Base-by-base conservation (phyloP, 768 basidiomycete species). In the Leucosporidium scottii region DNA sequence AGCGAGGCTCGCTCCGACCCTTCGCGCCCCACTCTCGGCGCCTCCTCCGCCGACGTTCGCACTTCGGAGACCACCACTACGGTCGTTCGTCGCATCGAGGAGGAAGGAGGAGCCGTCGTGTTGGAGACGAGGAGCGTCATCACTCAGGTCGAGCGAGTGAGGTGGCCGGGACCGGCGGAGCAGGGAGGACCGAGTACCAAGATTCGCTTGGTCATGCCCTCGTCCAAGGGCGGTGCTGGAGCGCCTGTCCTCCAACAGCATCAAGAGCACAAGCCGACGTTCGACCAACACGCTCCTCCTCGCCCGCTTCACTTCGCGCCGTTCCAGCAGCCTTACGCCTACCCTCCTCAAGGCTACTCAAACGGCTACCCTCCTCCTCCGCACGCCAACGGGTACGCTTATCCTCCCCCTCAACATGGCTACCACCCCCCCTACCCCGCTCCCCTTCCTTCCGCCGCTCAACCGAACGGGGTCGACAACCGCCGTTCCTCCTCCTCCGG, bases 71-170 rank as follows among this genome's bases (percentile, higher is more conserved):
- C 47, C 21, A 68, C 64, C 15, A 58, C 62, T 53, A 50, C 44
- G 5, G 67, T 71, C 54, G 64, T 63, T 21, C 25, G 59, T 27
- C 23, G 59, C 3, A 18, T 28, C 12, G 27, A 47, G 13, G 47
- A 59, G 64, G 44, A 59, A 64, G 50, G 66, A 56, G 66, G 67
- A 54, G 25, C n/a, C 4, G 23, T 64, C 17, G 64, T 59, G 20
- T 54, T 71, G 31, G 70, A 71, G 61, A 71, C 64, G 17, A 28
- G 70, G 23, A 68, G 61, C 28, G 61, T 66, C 8, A 50, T 63
- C 28, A 71, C 70, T 0, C 65, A 60, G 20, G 59, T 71, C 9
- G 70, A 71, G 53, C 54, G 66, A 13, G 70, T 68, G 6, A 53
- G 39, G 55, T 71, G 62, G 55, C 57, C 51, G 50, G 50, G 23